A percentile compares a stretch with the other conserved stretches of the same genome.
phyloP scores from a whole-genome alignment of 345 rosid species.

The Ceriops zippeliana region DNA sequence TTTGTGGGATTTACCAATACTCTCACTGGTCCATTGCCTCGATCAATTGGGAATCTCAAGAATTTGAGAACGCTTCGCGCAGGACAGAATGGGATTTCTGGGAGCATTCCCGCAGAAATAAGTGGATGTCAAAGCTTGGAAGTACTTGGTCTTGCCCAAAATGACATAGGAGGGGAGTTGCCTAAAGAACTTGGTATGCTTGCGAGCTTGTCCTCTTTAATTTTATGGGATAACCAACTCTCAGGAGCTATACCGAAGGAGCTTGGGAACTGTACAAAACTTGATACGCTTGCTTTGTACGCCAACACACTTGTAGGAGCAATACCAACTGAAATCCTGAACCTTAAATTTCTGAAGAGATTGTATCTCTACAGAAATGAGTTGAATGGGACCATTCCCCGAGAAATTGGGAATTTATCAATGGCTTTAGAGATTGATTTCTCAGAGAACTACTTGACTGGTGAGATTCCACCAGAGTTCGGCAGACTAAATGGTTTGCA shows the following conservation, averaged over 20 bases:
- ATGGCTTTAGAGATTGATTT: conserved; percentile 66
- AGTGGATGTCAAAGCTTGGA: conserved; percentile 59
- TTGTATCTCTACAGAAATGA: conserved; percentile 65
- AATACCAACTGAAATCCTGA: conserved; percentile 59
- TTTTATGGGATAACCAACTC: conserved; percentile 65
- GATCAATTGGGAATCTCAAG: conserved; percentile 44
- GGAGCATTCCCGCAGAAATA: conserved; percentile 65
- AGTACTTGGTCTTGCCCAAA: conserved; percentile 79
- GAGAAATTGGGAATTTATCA: conserved; percentile 52
- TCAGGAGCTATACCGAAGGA: conserved; percentile 60
- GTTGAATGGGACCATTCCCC: conserved; percentile 70
- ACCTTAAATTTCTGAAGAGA: conserved; percentile 43
- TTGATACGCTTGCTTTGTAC: conserved; percentile 71
- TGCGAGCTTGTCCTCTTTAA: conserved; percentile 51
- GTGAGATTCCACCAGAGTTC: conserved; percentile 58
- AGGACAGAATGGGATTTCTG: conserved; percentile 61
- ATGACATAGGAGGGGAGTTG: conserved; percentile 60
- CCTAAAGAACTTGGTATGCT: conserved; percentile 60
- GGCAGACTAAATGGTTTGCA: conserved; percentile 50
- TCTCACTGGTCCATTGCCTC: conserved; percentile 63
- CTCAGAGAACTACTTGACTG: conserved; percentile 64
- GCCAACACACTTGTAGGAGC: conserved; percentile 55
- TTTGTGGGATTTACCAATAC: conserved; percentile 69
- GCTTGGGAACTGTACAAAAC: conserved; percentile 56
- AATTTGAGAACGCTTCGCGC: conserved; percentile 57